These are phyloP conservation scores for Erodium trifolium DNA, from an alignment of 441 rosid species.

Conservation along the genomic window DNA sequence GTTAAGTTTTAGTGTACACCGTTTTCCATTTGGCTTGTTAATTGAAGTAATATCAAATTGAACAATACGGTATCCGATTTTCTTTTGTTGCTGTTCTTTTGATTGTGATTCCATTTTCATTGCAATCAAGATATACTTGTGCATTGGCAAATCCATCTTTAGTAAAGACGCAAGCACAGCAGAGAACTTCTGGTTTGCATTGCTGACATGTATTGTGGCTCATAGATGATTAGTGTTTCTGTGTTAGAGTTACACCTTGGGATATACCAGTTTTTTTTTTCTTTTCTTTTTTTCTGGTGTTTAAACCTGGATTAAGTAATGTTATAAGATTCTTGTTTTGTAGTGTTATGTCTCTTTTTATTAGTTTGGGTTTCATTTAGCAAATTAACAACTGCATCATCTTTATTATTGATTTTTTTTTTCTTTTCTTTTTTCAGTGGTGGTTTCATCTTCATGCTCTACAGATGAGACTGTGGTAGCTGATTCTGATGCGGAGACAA, in stretches of 20 bases:
- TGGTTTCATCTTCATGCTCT: constrained; percentile 84
- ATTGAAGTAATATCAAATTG: background rate
- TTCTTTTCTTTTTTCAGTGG: constrained; percentile 37
- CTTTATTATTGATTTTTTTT: background rate
- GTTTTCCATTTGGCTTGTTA: background rate
- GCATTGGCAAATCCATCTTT: background rate
- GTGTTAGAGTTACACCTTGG: too few species aligned
- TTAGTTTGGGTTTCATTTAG: background rate
- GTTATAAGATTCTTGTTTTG: too few species aligned
- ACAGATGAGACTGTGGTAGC: constrained; percentile 92
- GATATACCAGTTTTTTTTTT: too few species aligned
- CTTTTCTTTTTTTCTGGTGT: too few species aligned
- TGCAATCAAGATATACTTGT: background rate
- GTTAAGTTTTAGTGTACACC: too few species aligned
- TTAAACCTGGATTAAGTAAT: too few species aligned
- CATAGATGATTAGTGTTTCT: too few species aligned
- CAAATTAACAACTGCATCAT: background rate
- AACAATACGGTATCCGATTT: background rate
- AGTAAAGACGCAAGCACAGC: too few species aligned
- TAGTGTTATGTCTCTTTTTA: background rate
- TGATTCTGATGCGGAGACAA: constrained; percentile 66
- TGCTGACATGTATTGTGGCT: too few species aligned
- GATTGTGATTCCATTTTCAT: background rate
- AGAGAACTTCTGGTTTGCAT: too few species aligned
- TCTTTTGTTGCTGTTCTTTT: background rate